Evolutionary conservation across 208 protist species (phyloP), one percentile per base, ranked within the genome.

Genomic region (Crithidia fasciculata): DNA sequence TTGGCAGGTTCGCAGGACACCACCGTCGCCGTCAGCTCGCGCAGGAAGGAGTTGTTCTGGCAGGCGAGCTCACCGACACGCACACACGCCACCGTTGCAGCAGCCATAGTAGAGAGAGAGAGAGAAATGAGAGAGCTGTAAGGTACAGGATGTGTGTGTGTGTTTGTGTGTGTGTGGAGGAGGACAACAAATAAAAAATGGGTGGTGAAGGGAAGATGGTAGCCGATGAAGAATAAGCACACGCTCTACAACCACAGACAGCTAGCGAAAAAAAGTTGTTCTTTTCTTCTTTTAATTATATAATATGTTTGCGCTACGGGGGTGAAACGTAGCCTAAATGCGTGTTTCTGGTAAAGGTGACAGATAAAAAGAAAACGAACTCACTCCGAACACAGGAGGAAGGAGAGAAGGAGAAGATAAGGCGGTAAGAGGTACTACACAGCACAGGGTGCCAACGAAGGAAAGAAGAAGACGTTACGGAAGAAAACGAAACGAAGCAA

Each of bases 21-120:
- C 13, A 96, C 90, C 10, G 75, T 81, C 4, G 83, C 83, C 13
- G 72, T 81, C 37, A 96, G 62, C 43, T 85, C 81, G 37, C 83
- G 81, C 52, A 94, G 74, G 66, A 88, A 96, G 18, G 89, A 79
- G 49, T 93, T 76, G 0, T 72, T 68, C 74, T 95, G 87, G 55
- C 90, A 97, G 12, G 92, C 84, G 8, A 96, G 78, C 45, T 89
- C 90, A 43, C 88, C 92, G 7, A 94, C 89, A 19, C 79, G 84
- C 41, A 74, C 74, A 80, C 73, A 71, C 0, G 44, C 7, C 4
- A 49, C 37, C 36, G 74, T 19, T 16, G 68, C 49, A 15, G 73
- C 37, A 44, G 65, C 49, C 72, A 77, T 82, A 28, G 10, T 18
- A n/a, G 50, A 59, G 40, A 28, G 28, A n/a, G 15, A 4, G 37